phyloP scores from a whole-genome alignment of 1,284 basidiomycete species.

The Fomitopsis betulina region DNA sequence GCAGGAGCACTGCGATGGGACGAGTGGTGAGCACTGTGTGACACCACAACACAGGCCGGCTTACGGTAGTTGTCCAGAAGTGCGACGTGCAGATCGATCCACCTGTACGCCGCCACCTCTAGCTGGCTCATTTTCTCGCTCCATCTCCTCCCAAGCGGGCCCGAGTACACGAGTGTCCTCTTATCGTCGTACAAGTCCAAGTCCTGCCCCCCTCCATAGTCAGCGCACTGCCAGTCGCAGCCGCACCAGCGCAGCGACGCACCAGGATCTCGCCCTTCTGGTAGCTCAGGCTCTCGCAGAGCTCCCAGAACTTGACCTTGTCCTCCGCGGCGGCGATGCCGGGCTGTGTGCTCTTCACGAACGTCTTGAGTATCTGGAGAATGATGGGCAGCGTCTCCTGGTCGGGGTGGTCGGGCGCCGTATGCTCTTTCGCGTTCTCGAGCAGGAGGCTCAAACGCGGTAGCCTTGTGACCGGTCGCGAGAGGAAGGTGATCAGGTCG shows the following conservation, averaged over 20 bases:
- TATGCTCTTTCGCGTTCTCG: slow-evolving; percentile 64
- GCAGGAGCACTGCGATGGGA: slow-evolving; percentile 48
- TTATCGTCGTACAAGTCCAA: slow-evolving; percentile 74
- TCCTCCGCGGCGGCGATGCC: slow-evolving; percentile 81
- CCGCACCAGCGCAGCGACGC: slow-evolving; percentile 18
- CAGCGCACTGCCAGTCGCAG: neutral
- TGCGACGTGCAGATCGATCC: slow-evolving; percentile 63
- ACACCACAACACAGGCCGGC: slow-evolving; percentile 16
- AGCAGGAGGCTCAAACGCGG: slow-evolving; percentile 72
- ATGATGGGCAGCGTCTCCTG: slow-evolving; percentile 64
- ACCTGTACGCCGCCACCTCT: slow-evolving; percentile 35
- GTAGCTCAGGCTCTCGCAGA: slow-evolving; percentile 70
- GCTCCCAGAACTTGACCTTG: slow-evolving; percentile 78
- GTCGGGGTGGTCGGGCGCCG: slow-evolving; percentile 61
- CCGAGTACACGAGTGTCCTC: slow-evolving; percentile 63
- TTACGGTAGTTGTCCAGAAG: slow-evolving; percentile 75
- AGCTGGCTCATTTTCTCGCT: slow-evolving; percentile 2
- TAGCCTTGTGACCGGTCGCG: slow-evolving; percentile 77
- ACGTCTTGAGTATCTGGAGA: slow-evolving; percentile 54
- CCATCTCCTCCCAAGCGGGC: slow-evolving; percentile 47
- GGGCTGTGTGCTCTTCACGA: slow-evolving; percentile 74
- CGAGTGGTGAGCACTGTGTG: neutral
- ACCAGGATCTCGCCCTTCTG: slow-evolving; percentile 79
- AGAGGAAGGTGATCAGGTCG: slow-evolving; percentile 77
- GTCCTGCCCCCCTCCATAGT: slow-evolving; percentile 43